Evolutionary conservation across 192 early-diverging fungal genomes (phyloP), one percentile per base, ranked within the genome.

Genomic region (Bifiguratus adelaidae): DNA sequence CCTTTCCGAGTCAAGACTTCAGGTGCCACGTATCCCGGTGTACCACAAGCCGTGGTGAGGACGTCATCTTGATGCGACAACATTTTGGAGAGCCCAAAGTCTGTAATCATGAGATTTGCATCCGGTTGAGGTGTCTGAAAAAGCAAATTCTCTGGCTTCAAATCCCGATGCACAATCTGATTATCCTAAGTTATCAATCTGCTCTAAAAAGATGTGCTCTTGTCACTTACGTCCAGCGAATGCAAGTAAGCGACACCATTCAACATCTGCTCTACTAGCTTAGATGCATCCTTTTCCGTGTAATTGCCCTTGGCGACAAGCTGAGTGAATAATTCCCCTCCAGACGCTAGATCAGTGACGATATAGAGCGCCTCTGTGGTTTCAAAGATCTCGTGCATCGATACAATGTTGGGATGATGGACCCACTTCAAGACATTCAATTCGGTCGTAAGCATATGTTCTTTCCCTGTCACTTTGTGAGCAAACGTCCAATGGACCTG

Each of bases 191-290:
- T 24, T n/a, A 11, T 7, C 15, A 24, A 8, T 18, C 4, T 9
- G 21, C 25, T 28, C 16, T 29, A 41, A 32, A 18, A 49, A 33
- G 15, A 12, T 29, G 19, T 33, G 30, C 22, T 18, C n/a, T 43
- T 27, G 30, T 21, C 4, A 43, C 55, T 50, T 50, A 50, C 49
- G 52, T 81, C 77, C 52, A 85, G 68, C 24, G 66, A 65, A 65
- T 94, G 91, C 38, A 94, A 60, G 59, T 91, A 94, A 3, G 74
- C 77, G 16, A 92, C 70, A 20, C 88, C 86, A 36, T 86, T 67
- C 21, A 82, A 58, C n/a, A 88, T 78, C 27, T 77, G 72, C 32
- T 72, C 67, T 2, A 89, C 73, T 29, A 89, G 68, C 27, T 70
- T 48, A 25, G 77, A 70, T 3, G 86, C 86, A 61, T 88, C 84